Conservation (phyloP, 495 filamentous ascomycete genomes). For the Penicillium pulvis region DNA sequence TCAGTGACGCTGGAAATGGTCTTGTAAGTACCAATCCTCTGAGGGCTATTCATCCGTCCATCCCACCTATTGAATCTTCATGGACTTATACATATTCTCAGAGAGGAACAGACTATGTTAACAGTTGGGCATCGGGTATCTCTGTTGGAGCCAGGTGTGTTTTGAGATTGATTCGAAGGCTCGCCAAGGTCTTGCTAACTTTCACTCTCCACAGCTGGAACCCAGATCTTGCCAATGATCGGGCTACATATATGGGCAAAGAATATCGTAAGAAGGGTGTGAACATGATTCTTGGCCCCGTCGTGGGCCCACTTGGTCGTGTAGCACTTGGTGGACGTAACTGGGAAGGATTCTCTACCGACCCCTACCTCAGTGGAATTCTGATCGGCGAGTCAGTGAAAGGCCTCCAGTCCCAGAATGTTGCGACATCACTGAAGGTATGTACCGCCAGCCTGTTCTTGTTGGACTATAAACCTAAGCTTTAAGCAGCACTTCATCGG, state of each 20-base stretch:
- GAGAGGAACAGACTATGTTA: slow-evolving; percentile 61
- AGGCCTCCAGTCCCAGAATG: slow-evolving; percentile 69
- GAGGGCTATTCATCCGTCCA: neutral
- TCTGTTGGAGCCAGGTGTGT: slow-evolving; percentile 52
- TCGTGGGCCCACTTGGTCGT: slow-evolving; percentile 73
- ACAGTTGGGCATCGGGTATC: slow-evolving; percentile 55
- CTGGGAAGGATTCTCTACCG: slow-evolving; percentile 80
- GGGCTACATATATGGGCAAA: slow-evolving; percentile 54
- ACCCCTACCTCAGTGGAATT: slow-evolving; percentile 68
- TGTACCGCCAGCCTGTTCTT: neutral
- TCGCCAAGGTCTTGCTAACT: neutral
- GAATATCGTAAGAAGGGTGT: slow-evolving; percentile 60
- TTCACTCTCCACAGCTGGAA: slow-evolving; percentile 12
- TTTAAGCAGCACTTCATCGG: slow-evolving; percentile 56
- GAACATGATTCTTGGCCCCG: slow-evolving; percentile 60
- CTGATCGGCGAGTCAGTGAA: slow-evolving; percentile 59
- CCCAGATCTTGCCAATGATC: slow-evolving; percentile 43
- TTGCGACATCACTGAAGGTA: slow-evolving; percentile 73
- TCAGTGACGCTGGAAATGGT: slow-evolving; percentile 65
- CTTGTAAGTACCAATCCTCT: slow-evolving; percentile 30
- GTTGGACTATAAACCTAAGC: neutral
- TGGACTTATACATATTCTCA: neutral
- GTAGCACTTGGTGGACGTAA: slow-evolving; percentile 79
- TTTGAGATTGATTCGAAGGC: neutral
- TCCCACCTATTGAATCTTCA: neutral